Percentiles rank a stretch among this genome's conserved stretches.
These are phyloP conservation scores for Coemansia sp. DNA, from an alignment of 192 early-diverging fungal species.

Conservation along the genomic window DNA sequence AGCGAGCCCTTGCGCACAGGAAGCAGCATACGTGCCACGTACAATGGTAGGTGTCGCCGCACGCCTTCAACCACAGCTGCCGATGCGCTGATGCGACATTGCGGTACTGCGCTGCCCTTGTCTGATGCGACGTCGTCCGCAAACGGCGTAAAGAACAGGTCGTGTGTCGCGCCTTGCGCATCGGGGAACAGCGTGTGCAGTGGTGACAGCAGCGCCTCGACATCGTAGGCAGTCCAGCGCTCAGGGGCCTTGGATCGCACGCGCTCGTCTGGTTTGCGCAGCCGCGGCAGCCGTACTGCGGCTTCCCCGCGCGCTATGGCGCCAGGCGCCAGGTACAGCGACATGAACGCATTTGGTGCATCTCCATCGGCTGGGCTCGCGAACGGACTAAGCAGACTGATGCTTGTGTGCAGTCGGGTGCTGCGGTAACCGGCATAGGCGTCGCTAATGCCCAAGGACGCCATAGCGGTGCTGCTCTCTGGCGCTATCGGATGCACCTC, in stretches of 20 bases:
- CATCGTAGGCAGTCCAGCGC: constrained; percentile 38
- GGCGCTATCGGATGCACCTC: constrained; percentile 53
- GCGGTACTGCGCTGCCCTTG: constrained; percentile 13
- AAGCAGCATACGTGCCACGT: constrained; percentile 55
- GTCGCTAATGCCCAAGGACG: constrained; percentile 25
- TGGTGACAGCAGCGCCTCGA: constrained; percentile 41
- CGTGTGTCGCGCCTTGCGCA: constrained; percentile 8
- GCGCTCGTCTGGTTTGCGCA: constrained; percentile 19
- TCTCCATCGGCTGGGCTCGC: constrained; percentile 11
- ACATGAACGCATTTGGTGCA: constrained; percentile 11
- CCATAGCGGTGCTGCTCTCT: constrained; percentile 20
- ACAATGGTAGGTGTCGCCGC: constrained; percentile 42
- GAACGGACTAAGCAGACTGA: constrained; percentile 50
- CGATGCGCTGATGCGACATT: constrained; percentile 47
- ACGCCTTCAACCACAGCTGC: constrained; percentile 40
- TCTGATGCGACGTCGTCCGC: constrained; percentile 2
- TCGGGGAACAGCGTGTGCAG: constrained; percentile 40
- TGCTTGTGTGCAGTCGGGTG: constrained; percentile 41
- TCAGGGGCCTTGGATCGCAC: constrained; percentile 18
- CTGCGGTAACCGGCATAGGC: constrained; percentile 50
- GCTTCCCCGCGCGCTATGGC: background rate
- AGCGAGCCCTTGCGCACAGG: constrained; percentile 54
- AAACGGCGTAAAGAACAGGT: constrained; percentile 48
- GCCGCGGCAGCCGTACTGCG: constrained; percentile 4
- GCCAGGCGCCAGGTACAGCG: constrained; percentile 15